A percentile compares a stretch with the other conserved stretches of the same genome.
These are phyloP conservation scores for Cubamyces sp. DNA, from an alignment of 768 basidiomycete species.

Conservation along the genomic window DNA sequence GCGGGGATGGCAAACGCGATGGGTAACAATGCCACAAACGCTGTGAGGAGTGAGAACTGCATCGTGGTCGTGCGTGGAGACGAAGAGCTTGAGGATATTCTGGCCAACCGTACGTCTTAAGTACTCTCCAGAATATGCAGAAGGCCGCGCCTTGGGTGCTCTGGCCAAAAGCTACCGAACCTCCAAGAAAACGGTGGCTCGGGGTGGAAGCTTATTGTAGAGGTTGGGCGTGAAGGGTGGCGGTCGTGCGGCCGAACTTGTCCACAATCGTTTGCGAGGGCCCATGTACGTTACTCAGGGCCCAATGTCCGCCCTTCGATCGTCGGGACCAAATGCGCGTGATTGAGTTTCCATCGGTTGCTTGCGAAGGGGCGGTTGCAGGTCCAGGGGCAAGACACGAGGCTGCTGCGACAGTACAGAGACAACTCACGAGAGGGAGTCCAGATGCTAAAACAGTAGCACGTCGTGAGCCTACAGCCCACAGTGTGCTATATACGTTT, in stretches of 20 bases:
- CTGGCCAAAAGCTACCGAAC: neutral
- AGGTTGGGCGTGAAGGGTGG: neutral
- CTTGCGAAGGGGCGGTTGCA: neutral
- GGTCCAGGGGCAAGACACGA: neutral
- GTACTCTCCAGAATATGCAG: neutral
- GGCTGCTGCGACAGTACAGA: neutral
- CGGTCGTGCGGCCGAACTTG: neutral
- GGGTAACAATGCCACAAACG: conserved; percentile 3
- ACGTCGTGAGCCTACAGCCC: neutral
- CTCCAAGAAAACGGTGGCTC: neutral
- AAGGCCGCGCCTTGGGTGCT: neutral
- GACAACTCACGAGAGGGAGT: conserved; percentile 11
- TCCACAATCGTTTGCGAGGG: neutral
- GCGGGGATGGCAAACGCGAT: conserved; percentile 6
- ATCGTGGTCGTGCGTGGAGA: neutral
- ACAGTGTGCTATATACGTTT: neutral
- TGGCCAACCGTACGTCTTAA: no score
- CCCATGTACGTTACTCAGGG: neutral
- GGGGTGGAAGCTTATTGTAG: neutral
- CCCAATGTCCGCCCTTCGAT: neutral
- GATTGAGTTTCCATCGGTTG: neutral
- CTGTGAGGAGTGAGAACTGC: conserved; percentile 8
- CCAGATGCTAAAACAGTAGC: conserved; percentile 8
- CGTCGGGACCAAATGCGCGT: conserved; percentile 10
- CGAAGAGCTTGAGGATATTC: no score